phyloP scores from a whole-genome alignment of 139 green algal genomes.

The Astrephomene gubernaculifera region DNA sequence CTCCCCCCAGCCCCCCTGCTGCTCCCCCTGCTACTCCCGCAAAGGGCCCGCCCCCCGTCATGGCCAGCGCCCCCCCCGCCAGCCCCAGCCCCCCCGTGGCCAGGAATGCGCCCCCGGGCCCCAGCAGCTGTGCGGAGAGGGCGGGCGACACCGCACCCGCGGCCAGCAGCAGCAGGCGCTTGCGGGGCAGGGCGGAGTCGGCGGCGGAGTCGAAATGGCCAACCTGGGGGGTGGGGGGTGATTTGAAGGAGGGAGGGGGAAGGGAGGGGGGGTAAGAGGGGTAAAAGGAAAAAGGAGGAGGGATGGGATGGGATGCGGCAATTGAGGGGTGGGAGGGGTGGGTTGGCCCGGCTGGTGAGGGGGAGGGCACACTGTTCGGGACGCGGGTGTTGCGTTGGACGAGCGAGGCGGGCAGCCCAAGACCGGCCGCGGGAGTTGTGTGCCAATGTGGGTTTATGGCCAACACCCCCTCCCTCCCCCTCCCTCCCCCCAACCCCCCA shows the following conservation, averaged over 20 bases:
- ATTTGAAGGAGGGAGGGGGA: not conserved
- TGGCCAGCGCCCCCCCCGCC: too few relatives aligned
- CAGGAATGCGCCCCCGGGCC: constrained; percentile 22
- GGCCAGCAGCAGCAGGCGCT: constrained; percentile 36
- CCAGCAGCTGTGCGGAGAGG: too few relatives aligned
- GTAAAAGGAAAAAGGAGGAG: not conserved
- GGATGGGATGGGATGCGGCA: not conserved
- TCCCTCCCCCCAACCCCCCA: not conserved
- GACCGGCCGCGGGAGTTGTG: too few relatives aligned
- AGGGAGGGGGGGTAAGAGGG: not conserved
- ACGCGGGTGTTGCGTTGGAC: too few relatives aligned
- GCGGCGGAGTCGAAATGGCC: constrained; percentile 1
- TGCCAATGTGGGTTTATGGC: too few relatives aligned
- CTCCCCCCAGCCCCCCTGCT: too few relatives aligned
- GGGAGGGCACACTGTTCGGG: too few relatives aligned
- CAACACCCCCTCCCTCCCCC: not conserved
- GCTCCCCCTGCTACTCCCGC: not conserved
- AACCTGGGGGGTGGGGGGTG: not conserved
- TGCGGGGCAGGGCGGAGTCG: not conserved
- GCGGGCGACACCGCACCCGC: too few relatives aligned
- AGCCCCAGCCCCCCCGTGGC: too few relatives aligned
- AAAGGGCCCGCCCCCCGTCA: not conserved
- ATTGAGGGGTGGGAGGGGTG: not conserved
- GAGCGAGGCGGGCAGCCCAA: too few relatives aligned
- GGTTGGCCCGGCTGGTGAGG: not conserved